These are phyloP conservation scores for barley (Hordeum vulgare) DNA, from an alignment of 176 grass and related monocot species.

Conservation along the genomic window MorexV3_pseudomolecules_assembly NC_058522.1:483453757-483454256, in stretches of 20 bases:
- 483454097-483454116: background rate
- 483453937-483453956: background rate
- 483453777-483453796: slow-evolving; percentile 36
- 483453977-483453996: background rate
- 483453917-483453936: background rate
- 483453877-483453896: slow-evolving; percentile 6
- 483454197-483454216: background rate
- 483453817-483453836: slow-evolving; percentile 29
- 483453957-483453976: background rate
- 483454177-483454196: background rate
- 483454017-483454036: slow-evolving; percentile 7
- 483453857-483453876: background rate
- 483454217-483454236: background rate
- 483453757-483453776: slow-evolving; percentile 3
- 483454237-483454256: background rate
- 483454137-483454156: background rate
- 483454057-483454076: background rate
- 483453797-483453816: slow-evolving; percentile 18
- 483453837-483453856: slow-evolving; percentile 3
- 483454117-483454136: background rate
- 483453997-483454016: background rate
- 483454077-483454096: background rate
- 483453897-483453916: background rate
- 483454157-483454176: background rate
- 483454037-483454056: background rate